phyloP scores from a whole-genome alignment of 2,329 filamentous ascomycete species.

The Bipolaris zeicola region DNA sequence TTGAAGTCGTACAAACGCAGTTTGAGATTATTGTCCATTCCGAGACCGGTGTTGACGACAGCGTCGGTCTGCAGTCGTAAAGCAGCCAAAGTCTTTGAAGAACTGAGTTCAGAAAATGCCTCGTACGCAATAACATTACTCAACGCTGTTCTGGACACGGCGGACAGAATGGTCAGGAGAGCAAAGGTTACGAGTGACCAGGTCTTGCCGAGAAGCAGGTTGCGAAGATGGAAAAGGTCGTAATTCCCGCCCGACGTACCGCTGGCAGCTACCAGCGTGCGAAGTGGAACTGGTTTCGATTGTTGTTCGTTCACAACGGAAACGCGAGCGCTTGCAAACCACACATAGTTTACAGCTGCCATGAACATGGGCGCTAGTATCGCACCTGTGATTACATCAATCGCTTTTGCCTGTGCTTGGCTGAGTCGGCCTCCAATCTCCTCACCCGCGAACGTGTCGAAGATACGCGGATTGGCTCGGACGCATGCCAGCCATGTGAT shows the following conservation, averaged over 20 bases:
- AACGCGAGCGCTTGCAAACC: conserved; percentile 22
- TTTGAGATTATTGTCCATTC: not conserved
- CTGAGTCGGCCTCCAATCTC: conserved; percentile 21
- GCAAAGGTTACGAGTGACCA: conserved; percentile 9
- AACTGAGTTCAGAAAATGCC: conserved; percentile 7
- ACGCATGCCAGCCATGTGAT: conserved; percentile 5
- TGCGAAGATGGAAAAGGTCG: conserved; percentile 11
- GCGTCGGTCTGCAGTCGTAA: conserved; percentile 1
- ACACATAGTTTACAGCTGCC: conserved; percentile 15
- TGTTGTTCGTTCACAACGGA: conserved; percentile 19
- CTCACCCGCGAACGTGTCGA: conserved; percentile 10
- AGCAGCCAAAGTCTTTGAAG: not conserved
- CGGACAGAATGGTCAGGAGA: conserved; percentile 8
- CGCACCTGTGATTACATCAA: conserved; percentile 21
- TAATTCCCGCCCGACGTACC: conserved; percentile 8
- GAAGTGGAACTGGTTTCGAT: conserved; percentile 6
- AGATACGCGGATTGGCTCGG: conserved; percentile 5
- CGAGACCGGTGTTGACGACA: not conserved
- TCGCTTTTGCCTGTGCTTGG: conserved; percentile 21
- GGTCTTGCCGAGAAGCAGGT: conserved; percentile 6
- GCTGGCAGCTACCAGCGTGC: conserved; percentile 12
- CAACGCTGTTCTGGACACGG: conserved; percentile 9
- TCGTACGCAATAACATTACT: conserved; percentile 21
- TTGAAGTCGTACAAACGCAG: conserved; percentile 5
- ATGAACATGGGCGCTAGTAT: conserved; percentile 19